Conservation (phyloP, 805 yeast species). For the Saccharomycopsis selenospora region DNA sequence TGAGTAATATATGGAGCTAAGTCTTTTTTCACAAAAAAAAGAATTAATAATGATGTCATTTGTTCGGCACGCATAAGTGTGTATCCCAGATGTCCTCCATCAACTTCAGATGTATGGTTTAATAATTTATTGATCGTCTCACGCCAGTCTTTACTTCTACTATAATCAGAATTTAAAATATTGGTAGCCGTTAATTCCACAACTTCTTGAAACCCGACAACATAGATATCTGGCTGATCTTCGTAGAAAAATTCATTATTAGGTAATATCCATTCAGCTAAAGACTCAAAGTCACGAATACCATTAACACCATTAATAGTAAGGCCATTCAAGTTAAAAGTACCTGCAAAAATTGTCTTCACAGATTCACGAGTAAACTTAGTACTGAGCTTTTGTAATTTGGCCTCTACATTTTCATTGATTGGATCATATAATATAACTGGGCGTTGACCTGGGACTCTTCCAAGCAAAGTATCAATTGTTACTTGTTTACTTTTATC, state of each 20-base stretch:
- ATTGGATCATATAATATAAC: slow-evolving; percentile 84
- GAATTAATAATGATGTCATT: slow-evolving; percentile 59
- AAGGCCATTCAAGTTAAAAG: slow-evolving; percentile 78
- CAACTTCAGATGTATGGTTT: slow-evolving; percentile 40
- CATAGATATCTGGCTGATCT: slow-evolving; percentile 66
- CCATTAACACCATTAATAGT: slow-evolving; percentile 29
- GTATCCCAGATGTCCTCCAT: slow-evolving; percentile 29
- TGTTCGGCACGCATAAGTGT: slow-evolving; percentile 67
- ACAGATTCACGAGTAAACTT: slow-evolving; percentile 54
- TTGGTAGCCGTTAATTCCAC: slow-evolving; percentile 91
- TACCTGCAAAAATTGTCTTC: slow-evolving; percentile 68
- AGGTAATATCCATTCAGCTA: slow-evolving; percentile 70
- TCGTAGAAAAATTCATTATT: slow-evolving; percentile 33
- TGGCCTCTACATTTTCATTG: slow-evolving; percentile 69
- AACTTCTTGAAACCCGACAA: slow-evolving; percentile 91
- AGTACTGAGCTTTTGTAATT: slow-evolving; percentile 39
- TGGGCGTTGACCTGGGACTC: slow-evolving; percentile 58
- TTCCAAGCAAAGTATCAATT: slow-evolving; percentile 80
- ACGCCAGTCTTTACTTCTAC: slow-evolving; percentile 77
- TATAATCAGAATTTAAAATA: slow-evolving; percentile 76
- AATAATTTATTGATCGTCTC: slow-evolving; percentile 53
- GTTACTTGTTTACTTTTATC: slow-evolving; percentile 88
- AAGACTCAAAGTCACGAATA: slow-evolving; percentile 9
- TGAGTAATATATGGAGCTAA: slow-evolving; percentile 51
- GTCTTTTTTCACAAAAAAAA: slow-evolving; percentile 53